Conservation (phyloP, 2,329 filamentous ascomycete genomes). For the Fusarium abutilonis region DNA sequence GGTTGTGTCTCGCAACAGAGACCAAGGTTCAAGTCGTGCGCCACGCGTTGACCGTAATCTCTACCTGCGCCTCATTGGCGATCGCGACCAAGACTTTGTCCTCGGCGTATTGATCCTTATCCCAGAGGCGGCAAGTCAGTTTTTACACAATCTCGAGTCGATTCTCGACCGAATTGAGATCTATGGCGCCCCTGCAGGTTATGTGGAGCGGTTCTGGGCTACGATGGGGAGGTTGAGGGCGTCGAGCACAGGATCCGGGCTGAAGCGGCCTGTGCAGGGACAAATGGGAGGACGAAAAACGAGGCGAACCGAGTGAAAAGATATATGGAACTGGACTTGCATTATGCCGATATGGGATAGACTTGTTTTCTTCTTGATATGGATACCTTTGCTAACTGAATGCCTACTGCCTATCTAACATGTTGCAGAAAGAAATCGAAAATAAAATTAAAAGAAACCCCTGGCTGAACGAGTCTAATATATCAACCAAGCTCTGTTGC, state of each 20-base stretch:
- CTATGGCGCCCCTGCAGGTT: conserved; percentile 50
- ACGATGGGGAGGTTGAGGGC: conserved; percentile 48
- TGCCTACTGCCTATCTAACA: background rate
- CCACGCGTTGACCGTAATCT: conserved; percentile 55
- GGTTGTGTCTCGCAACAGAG: conserved; percentile 55
- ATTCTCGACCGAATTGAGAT: conserved; percentile 48
- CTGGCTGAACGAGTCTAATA: background rate
- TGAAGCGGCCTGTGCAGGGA: conserved; percentile 48
- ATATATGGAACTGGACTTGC: background rate
- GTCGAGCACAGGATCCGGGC: conserved; percentile 42
- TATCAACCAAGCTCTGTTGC: background rate
- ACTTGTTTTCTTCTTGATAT: conserved; percentile 8
- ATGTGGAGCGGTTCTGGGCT: conserved; percentile 50
- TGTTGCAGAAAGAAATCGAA: background rate
- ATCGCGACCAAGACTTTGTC: conserved; percentile 56
- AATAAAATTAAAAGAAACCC: background rate
- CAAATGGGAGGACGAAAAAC: conserved; percentile 43
- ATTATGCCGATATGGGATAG: background rate
- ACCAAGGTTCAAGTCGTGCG: conserved; percentile 47
- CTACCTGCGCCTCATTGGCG: conserved; percentile 60
- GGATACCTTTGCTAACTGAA: conserved; percentile 12
- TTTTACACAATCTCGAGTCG: conserved; percentile 52
- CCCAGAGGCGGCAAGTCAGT: conserved; percentile 57
- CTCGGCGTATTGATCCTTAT: conserved; percentile 56
- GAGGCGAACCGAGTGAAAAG: conserved; percentile 50